Conservation (phyloP, 768 basidiomycete species). For the Leccinum imitatum region DNA sequence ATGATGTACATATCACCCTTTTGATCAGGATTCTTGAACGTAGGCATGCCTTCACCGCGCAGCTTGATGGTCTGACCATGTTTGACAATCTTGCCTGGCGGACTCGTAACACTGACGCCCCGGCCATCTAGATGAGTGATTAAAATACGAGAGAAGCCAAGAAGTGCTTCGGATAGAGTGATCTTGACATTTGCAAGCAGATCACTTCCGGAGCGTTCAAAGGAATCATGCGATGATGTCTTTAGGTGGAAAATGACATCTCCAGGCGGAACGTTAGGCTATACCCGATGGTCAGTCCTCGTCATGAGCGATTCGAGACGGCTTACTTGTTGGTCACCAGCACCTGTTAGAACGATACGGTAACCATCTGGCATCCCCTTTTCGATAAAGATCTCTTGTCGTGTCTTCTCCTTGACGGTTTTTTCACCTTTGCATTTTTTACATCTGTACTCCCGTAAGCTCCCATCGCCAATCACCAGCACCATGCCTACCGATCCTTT, state of each 20-base stretch:
- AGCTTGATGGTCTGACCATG: slow-evolving; percentile 72
- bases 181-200: slow-evolving; percentile 79
- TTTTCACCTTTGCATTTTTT: slow-evolving; percentile 93
- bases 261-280: slow-evolving; percentile 87
- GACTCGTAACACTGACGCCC: slow-evolving; percentile 77
- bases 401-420: slow-evolving; percentile 83
- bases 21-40: slow-evolving; percentile 58
- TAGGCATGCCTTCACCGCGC: slow-evolving; percentile 89
- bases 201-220: slow-evolving; percentile 81
- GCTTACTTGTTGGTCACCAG: slow-evolving; percentile 84
- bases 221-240: slow-evolving; percentile 66
- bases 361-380: slow-evolving; percentile 84
- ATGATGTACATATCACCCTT: slow-evolving; percentile 84
- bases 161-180: slow-evolving; percentile 89
- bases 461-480: background rate
- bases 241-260: slow-evolving; percentile 88
- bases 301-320: background rate
- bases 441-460: slow-evolving; percentile 53
- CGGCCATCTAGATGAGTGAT: slow-evolving; percentile 92
- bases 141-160: slow-evolving; percentile 92
- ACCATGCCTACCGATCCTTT: slow-evolving; percentile 67
- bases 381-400: slow-evolving; percentile 84
- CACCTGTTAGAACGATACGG: slow-evolving; percentile 85
- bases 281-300: slow-evolving; percentile 7
- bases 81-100: slow-evolving; percentile 73